These are phyloP conservation scores for Nakazawaea molendinolei DNA, from an alignment of 805 yeast genomes.

Conservation along the genomic window DNA sequence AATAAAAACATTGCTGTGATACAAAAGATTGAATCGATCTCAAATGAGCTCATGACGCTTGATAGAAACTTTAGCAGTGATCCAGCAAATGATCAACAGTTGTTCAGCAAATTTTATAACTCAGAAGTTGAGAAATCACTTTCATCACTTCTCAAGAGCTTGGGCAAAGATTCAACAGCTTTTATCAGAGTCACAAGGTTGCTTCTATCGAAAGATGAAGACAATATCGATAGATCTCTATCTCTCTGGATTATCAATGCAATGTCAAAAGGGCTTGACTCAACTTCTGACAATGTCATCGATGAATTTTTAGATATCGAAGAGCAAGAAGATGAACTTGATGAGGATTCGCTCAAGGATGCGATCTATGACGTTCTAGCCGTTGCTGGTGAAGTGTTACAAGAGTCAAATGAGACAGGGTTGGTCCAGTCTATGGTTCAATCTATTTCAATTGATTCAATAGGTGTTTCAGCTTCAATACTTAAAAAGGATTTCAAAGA, in stretches of 20 bases:
- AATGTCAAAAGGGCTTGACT: constrained; percentile 21
- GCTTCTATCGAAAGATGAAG: constrained; percentile 1
- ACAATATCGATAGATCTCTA: constrained; percentile 18
- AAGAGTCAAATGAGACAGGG: constrained; percentile 19
- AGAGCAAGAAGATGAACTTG: constrained; percentile 16
- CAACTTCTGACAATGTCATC: constrained; percentile 4
- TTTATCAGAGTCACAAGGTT: neutral
- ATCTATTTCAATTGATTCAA: constrained; percentile 38
- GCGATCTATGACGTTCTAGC: constrained; percentile 27
- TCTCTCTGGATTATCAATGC: constrained; percentile 33
- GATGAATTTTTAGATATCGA: constrained; percentile 25
- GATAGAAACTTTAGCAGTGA: constrained; percentile 15
- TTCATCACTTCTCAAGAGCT: constrained; percentile 7
- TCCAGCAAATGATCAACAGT: neutral
- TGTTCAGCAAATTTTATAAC: constrained; percentile 19
- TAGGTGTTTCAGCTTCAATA: constrained; percentile 26
- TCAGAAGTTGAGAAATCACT: constrained; percentile 18
- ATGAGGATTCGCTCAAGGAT: constrained; percentile 14
- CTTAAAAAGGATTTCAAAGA: constrained; percentile 35
- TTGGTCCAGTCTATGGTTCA: constrained; percentile 23
- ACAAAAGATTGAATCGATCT: constrained; percentile 11
- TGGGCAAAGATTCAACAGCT: neutral
- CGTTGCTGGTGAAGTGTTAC: constrained; percentile 36
- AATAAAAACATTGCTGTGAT: constrained; percentile 4
- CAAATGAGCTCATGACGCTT: constrained; percentile 18